Percentiles rank a stretch among this genome's conserved stretches.
phyloP scores from a whole-genome alignment of 2,329 filamentous ascomycete species.

The Graphilbum fragrans region DNA sequence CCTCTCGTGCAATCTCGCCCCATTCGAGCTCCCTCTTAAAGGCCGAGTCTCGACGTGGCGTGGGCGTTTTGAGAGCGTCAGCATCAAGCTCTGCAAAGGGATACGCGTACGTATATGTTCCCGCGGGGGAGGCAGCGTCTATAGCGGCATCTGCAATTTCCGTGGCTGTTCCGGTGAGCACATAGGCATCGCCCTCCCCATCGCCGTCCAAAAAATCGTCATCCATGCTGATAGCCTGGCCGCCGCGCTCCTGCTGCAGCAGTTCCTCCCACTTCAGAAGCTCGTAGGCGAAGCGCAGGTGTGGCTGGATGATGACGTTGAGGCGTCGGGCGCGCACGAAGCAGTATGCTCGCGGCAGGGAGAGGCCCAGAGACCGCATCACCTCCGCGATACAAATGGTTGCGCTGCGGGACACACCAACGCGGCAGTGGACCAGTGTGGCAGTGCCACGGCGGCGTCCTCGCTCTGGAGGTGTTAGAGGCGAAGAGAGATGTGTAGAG shows the following conservation, averaged over 20 bases:
- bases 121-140: too few species aligned
- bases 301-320: constrained; percentile 97
- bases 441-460: constrained; percentile 67
- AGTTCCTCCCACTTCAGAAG: constrained; percentile 90
- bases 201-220: too few species aligned
- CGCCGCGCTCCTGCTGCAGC: constrained; percentile 33
- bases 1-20: constrained; percentile 76
- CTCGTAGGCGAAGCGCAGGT: constrained; percentile 90
- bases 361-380: constrained; percentile 70
- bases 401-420: constrained; percentile 88
- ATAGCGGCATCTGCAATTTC: too few species aligned
- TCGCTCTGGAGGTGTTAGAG: constrained; percentile 42
- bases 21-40: constrained; percentile 78
- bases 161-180: too few species aligned
- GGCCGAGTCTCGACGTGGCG: neutral
- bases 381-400: constrained; percentile 99
- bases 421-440: constrained; percentile 90
- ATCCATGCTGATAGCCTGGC: too few species aligned
- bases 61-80: neutral
- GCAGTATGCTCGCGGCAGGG: constrained; percentile 88
- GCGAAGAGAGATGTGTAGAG: constrained; percentile 5
- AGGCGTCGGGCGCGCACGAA: constrained; percentile 85
- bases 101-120: too few species aligned
- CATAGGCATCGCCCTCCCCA: too few species aligned
- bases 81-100: too few species aligned